phyloP scores from a whole-genome alignment of 2,329 filamentous ascomycete species.

The Venturia carpophila region DNA sequence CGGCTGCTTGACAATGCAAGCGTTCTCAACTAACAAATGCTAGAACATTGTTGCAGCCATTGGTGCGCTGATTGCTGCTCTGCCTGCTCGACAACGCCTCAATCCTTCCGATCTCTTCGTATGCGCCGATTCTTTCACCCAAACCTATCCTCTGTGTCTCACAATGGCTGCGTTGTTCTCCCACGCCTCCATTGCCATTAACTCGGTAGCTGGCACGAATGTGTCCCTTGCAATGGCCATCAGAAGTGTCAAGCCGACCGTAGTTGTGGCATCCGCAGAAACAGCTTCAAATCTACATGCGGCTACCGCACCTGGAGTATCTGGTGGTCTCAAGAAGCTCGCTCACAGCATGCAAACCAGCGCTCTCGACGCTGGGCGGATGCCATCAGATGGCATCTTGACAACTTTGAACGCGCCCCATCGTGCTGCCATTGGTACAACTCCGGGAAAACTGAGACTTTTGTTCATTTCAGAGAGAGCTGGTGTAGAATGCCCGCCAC shows the following conservation, averaged over 20 bases:
- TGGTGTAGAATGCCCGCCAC: conserved; percentile 47
- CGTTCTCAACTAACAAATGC: conserved; percentile 17
- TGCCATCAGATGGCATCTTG: conserved; percentile 59
- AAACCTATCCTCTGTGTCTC: conserved; percentile 69
- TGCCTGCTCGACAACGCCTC: conserved; percentile 69
- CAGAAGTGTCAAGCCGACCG: conserved; percentile 67
- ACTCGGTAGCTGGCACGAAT: conserved; percentile 70
- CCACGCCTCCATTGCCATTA: conserved; percentile 79
- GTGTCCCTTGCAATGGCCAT: conserved; percentile 67
- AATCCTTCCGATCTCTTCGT: conserved; percentile 72
- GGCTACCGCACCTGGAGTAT: conserved; percentile 50
- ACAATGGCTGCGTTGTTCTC: conserved; percentile 77
- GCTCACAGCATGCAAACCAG: conserved; percentile 66
- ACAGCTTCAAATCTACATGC: conserved; percentile 61
- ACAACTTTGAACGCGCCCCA: conserved; percentile 54
- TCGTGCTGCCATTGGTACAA: conserved; percentile 45
- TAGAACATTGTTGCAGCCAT: conserved; percentile 82
- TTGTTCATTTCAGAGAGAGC: conserved; percentile 70
- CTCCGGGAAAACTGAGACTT: conserved; percentile 68
- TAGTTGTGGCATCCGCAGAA: conserved; percentile 69
- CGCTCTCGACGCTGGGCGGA: conserved; percentile 62
- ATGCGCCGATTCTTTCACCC: conserved; percentile 71
- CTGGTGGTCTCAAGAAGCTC: conserved; percentile 56
- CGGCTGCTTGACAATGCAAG: conserved; percentile 11
- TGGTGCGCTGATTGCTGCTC: conserved; percentile 64